phyloP scores from a whole-genome alignment of 2,329 filamentous ascomycete genomes.

The Cercospora citrullina region DNA sequence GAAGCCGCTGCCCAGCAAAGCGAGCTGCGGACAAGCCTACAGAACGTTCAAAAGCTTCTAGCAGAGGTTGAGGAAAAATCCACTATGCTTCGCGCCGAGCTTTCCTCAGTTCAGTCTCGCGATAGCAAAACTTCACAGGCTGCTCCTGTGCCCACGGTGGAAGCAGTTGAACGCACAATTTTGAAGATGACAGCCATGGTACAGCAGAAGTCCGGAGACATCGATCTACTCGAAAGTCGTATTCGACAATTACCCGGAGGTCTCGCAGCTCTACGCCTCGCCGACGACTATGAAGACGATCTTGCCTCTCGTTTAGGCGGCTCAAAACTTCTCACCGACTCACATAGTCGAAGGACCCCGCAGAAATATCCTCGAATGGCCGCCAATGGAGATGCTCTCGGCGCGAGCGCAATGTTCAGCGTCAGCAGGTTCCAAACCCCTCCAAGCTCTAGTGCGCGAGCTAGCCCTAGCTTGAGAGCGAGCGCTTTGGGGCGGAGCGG shows the following conservation, averaged over 20 bases:
- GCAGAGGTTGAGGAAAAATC: conserved; percentile 77
- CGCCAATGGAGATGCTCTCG: conserved; percentile 37
- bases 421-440: conserved; percentile 34
- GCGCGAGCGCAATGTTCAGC: conserved; percentile 40
- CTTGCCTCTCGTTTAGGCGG: conserved; percentile 34
- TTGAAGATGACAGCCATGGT: conserved; percentile 89
- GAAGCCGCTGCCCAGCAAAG: conserved; percentile 83
- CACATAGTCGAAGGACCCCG: conserved; percentile 43
- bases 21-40: conserved; percentile 75
- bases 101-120: conserved; percentile 56
- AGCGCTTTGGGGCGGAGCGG: conserved; percentile 30
- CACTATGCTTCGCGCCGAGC: conserved; percentile 73
- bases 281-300: conserved; percentile 38
- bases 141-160: conserved; percentile 75
- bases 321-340: conserved; percentile 32
- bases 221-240: conserved; percentile 86
- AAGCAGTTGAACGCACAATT: conserved; percentile 89
- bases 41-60: conserved; percentile 70
- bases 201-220: conserved; percentile 85
- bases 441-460: conserved; percentile 21
- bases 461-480: conserved; percentile 32
- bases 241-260: conserved; percentile 65
- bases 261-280: conserved; percentile 34
- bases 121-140: conserved; percentile 20
- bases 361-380: conserved; percentile 30